phyloP scores from a whole-genome alignment of 1,139 yeast genomes.

The Kodamaea anthophila region DNA sequence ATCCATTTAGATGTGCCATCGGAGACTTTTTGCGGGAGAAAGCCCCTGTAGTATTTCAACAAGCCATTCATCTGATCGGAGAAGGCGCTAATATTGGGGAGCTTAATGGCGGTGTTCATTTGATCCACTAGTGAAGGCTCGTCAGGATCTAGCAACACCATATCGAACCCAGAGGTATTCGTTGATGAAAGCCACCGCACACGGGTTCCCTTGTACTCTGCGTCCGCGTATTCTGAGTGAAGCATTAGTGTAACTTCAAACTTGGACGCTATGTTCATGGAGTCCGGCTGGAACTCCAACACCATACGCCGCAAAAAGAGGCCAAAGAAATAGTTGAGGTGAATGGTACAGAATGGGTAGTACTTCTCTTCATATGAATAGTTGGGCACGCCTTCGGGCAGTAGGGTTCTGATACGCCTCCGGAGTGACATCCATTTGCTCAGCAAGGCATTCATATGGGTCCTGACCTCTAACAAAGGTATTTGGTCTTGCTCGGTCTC shows the following conservation, averaged over 20 bases:
- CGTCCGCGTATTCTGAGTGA: conserved; percentile 10
- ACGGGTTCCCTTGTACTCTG: conserved; percentile 10
- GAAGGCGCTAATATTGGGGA: too few species aligned
- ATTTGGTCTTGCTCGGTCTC: too few species aligned
- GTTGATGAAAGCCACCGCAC: conserved; percentile 10
- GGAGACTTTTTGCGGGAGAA: conserved; percentile 1
- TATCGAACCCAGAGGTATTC: conserved; percentile 5
- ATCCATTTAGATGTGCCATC: conserved; percentile 1
- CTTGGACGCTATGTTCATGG: conserved; percentile 5
- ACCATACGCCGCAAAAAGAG: conserved; percentile 9
- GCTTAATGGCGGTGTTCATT: conserved; percentile 1
- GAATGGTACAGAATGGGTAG: conserved; percentile 8
- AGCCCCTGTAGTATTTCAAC: not conserved
- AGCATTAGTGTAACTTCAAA: conserved; percentile 8
- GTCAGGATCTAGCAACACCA: conserved; percentile 4
- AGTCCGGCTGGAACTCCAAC: conserved; percentile 8
- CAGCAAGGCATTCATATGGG: too few species aligned
- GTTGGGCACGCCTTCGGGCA: too few species aligned
- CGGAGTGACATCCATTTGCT: too few species aligned
- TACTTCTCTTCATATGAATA: too few species aligned
- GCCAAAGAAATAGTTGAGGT: conserved; percentile 8
- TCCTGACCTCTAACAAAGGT: too few species aligned
- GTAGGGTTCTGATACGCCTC: too few species aligned
- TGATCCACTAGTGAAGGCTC: conserved; percentile 10
- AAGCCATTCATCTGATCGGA: too few species aligned